These are phyloP conservation scores for Saturnispora hagleri DNA, from an alignment of 805 yeast genomes.

Conservation along the genomic window DNA sequence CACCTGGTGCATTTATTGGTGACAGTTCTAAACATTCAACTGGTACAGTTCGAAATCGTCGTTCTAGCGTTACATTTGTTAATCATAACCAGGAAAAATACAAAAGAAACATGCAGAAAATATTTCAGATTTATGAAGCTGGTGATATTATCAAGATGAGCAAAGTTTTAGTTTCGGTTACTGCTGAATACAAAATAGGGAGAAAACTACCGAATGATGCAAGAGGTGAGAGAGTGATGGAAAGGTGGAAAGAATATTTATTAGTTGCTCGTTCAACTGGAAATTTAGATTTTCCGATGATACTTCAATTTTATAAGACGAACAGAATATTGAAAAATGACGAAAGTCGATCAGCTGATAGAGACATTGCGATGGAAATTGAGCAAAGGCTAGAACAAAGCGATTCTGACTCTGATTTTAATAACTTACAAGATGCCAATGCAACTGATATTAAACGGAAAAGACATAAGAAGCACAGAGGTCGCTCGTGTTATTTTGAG, in stretches of 20 bases:
- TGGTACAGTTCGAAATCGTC: too few relatives aligned
- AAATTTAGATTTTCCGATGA: constrained; percentile 39
- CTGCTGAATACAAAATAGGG: constrained; percentile 30
- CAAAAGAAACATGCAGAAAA: constrained; percentile 17
- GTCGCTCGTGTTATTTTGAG: constrained; percentile 13
- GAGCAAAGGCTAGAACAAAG: background rate
- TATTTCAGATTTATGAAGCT: constrained; percentile 29
- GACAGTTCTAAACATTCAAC: background rate
- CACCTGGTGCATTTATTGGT: background rate
- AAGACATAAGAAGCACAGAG: constrained; percentile 11
- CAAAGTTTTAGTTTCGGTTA: constrained; percentile 49
- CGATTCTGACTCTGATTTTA: background rate
- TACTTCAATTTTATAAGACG: constrained; percentile 52
- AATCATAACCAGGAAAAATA: constrained; percentile 8
- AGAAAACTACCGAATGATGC: constrained; percentile 19
- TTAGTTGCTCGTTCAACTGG: constrained; percentile 65
- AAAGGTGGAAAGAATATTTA: constrained; percentile 73
- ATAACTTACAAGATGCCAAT: background rate
- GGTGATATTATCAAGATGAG: constrained; percentile 65
- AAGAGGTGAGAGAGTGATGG: constrained; percentile 42
- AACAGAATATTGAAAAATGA: constrained; percentile 28
- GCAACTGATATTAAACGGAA: constrained; percentile 1
- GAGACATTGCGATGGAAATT: constrained; percentile 2
- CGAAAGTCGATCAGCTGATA: background rate
- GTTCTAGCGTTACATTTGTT: background rate